A percentile compares a stretch with the other conserved stretches of the same genome.
phyloP scores from a whole-genome alignment of 768 basidiomycete species.

The Pulveroboletus frians region DNA sequence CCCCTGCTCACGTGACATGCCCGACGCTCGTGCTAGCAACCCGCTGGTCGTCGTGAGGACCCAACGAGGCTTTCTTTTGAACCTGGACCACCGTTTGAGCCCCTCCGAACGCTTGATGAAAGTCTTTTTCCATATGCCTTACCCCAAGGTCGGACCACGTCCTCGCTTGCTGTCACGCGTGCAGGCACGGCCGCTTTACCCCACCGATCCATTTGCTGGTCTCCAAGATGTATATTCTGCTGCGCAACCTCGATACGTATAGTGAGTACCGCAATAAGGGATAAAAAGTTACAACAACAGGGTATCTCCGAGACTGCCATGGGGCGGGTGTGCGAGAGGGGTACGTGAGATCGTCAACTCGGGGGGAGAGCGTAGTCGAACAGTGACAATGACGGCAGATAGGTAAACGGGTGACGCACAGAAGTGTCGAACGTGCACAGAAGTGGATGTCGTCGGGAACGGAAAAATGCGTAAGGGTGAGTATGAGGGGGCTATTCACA shows the following conservation, averaged over 20 bases:
- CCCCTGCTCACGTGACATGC: conserved; percentile 4
- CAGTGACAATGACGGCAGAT: conserved; percentile 5
- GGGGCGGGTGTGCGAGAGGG: conserved; percentile 9
- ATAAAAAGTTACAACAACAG: conserved; percentile 31
- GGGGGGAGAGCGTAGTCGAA: conserved; percentile 18
- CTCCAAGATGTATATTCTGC: conserved; percentile 34
- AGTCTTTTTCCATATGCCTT: neutral
- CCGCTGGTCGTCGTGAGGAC: conserved; percentile 2
- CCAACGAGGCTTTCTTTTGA: neutral
- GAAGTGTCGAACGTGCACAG: conserved; percentile 4
- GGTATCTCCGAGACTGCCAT: conserved; percentile 32
- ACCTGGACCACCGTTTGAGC: neutral
- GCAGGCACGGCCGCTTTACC: too few relatives aligned
- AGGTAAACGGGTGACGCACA: conserved; percentile 22
- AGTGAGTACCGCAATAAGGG: conserved; percentile 22
- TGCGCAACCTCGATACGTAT: conserved; percentile 31
- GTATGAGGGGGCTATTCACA: conserved; percentile 28
- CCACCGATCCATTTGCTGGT: conserved; percentile 2
- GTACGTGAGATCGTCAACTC: conserved; percentile 32
- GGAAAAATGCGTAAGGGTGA: conserved; percentile 18
- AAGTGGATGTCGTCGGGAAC: conserved; percentile 7
- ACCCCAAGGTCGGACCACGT: neutral
- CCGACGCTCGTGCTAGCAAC: neutral
- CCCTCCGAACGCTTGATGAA: neutral
- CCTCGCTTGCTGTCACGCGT: neutral